Percentiles rank a stretch among this genome's conserved stretches.
Conservation (phyloP, 768 basidiomycete genomes). For the Naematelia encephala region DNA sequence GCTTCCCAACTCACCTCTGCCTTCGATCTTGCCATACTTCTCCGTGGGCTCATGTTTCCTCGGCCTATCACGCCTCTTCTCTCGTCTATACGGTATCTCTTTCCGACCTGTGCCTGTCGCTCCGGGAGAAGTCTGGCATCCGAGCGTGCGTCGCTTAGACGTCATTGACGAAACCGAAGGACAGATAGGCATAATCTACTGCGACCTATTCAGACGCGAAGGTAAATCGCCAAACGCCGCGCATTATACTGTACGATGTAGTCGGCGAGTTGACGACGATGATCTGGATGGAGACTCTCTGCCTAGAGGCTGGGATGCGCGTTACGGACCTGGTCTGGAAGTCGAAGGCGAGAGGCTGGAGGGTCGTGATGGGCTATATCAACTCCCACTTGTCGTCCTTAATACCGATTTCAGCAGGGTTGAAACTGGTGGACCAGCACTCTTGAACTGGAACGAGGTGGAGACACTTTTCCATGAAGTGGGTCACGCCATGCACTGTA, state of each 20-base stretch:
- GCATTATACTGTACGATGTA: conserved; percentile 96
- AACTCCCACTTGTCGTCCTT: conserved; percentile 87
- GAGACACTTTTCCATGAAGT: conserved; percentile 96
- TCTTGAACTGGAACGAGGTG: conserved; percentile 88
- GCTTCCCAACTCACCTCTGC: conserved; percentile 55
- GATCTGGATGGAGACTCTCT: conserved; percentile 66
- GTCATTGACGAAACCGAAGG: conserved; percentile 87
- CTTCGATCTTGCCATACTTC: conserved; percentile 60
- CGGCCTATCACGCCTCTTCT: conserved; percentile 85
- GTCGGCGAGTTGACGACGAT: conserved; percentile 85
- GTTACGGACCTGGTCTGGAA: conserved; percentile 39
- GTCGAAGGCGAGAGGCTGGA: conserved; percentile 56
- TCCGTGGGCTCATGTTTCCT: conserved; percentile 88
- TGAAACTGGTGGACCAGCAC: conserved; percentile 61
- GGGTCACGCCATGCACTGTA: conserved; percentile 99
- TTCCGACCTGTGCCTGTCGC: conserved; percentile 61
- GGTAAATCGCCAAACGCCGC: conserved; percentile 90
- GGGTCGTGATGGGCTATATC: conserved; percentile 68
- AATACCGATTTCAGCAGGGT: conserved; percentile 75
- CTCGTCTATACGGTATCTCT: conserved; percentile 80
- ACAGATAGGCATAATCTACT: conserved; percentile 88
- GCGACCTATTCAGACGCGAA: conserved; percentile 77
- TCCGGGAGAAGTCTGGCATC: conserved; percentile 84
- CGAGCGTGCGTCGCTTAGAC: conserved; percentile 82
- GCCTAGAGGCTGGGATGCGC: conserved; percentile 26